Evolutionary conservation across 768 basidiomycete genomes (phyloP), one percentile per base, ranked within the genome.

Genomic region (Dioszegia crocea): DNA sequence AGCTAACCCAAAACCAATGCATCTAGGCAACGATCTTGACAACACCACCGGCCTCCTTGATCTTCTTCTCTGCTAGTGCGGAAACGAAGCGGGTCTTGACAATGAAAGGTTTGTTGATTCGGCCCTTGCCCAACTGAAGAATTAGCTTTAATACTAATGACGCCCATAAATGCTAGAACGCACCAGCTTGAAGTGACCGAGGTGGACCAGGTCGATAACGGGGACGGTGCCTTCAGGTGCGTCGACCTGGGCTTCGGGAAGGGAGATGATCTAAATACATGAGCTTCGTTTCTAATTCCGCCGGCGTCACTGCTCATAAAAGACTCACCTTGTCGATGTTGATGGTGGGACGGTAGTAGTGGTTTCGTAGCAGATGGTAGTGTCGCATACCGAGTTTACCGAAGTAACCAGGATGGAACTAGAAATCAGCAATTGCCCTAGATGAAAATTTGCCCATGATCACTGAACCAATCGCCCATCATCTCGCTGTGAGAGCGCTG

Each of bases 361-460:
- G 79, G 80, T 96, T 96, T 80, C 86, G 87, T 56, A 89, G 91
- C 64, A 91, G 80, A 79, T 99, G 96, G 89, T 88, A 99, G 80
- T 87, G 87, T 78, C 96, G 86, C 94, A 99, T 99, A 90, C 96
- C 96, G 78, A 94, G 91, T 82, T 97, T 97, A 83, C 93, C 93
- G 79, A 94, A 98, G 91, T 97, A 97, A 89, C 93, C 93, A 79
- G 92, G 92, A 82, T 97, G 93, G 88, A 91, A 97, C 82, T 80
- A 73, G 48, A 21, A 24, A 12, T 59, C 47, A 55, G 55, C 19
- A 57, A 12, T 38, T 19, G 19, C 16, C 29, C 48, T 21, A 30
- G 26, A n/a, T 39, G 46, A 16, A 36, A 17, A 54, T 48, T 44
- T 40, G 51, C 33, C 4, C 48, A 48, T 30, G 8, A 14, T 23